A percentile compares a stretch with the other conserved stretches of the same genome.
phyloP scores from a whole-genome alignment of 371 early-diverging fungal genomes.

The Basidiobolus meristosporus region DNA sequence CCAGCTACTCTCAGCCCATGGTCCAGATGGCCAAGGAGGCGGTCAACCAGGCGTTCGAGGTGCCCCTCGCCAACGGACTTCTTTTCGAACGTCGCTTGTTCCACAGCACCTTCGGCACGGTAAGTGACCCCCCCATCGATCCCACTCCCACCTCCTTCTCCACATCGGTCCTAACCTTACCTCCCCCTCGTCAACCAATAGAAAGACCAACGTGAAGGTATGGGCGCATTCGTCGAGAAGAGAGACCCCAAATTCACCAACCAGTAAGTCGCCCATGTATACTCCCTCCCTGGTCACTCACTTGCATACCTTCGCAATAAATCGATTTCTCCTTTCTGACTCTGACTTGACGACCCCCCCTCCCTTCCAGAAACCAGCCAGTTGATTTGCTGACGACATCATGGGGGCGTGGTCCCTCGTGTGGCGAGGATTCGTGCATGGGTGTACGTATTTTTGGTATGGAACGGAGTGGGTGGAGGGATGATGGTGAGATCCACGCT shows the following conservation, averaged over 20 bases:
- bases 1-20: slow-evolving; percentile 63
- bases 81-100: slow-evolving; percentile 87
- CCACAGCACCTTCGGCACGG: slow-evolving; percentile 83
- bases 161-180: background rate
- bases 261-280: slow-evolving; percentile 43
- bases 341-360: too few species aligned
- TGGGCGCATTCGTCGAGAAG: slow-evolving; percentile 93
- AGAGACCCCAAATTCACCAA: slow-evolving; percentile 74
- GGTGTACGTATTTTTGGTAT: too few species aligned
- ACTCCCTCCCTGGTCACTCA: too few species aligned
- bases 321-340: too few species aligned
- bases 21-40: slow-evolving; percentile 94
- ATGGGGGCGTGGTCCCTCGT: too few species aligned
- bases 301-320: too few species aligned
- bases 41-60: slow-evolving; percentile 87
- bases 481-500: too few species aligned
- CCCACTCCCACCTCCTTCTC: background rate
- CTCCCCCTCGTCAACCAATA: slow-evolving; percentile 7
- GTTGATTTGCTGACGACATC: too few species aligned
- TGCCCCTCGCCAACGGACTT: slow-evolving; percentile 67
- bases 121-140: slow-evolving; percentile 17
- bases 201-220: slow-evolving; percentile 94
- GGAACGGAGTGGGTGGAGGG: too few species aligned
- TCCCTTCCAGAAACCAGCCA: too few species aligned
- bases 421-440: too few species aligned